Evolutionary conservation across 2,329 filamentous ascomycete genomes (phyloP).

Genomic region (Taxawa tesnikishii): DNA sequence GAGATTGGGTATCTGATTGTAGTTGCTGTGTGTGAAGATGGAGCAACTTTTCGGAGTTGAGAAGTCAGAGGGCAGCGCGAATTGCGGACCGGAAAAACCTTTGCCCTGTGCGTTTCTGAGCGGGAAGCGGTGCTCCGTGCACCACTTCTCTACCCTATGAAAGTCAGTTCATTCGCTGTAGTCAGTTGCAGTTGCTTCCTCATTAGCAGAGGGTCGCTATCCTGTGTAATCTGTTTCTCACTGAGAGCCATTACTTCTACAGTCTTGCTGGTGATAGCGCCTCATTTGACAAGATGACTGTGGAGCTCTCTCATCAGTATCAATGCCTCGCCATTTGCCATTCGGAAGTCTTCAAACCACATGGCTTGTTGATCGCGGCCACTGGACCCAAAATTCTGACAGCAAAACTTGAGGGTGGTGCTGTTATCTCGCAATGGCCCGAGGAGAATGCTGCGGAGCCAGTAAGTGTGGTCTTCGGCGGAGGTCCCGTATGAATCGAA

Average conservation of each 20-base stretch:
- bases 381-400: constrained; percentile 60
- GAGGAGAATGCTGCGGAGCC: constrained; percentile 12
- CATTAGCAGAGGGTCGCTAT: no score
- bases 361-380: constrained; percentile 55
- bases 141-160: no score
- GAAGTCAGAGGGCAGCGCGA: no score
- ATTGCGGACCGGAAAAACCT: neutral
- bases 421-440: constrained; percentile 51
- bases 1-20: no score
- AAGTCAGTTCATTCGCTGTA: no score
- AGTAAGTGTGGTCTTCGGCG: constrained; percentile 5
- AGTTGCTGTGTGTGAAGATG: no score
- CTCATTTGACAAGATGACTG: no score
- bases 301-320: constrained; percentile 3
- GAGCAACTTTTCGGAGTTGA: constrained; percentile 1
- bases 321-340: constrained; percentile 3
- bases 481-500: constrained; percentile 2
- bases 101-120: neutral
- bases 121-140: neutral
- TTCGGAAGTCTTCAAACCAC: constrained; percentile 6
- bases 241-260: no score
- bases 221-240: no score
- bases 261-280: no score
- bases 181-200: no score
- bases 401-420: constrained; percentile 47